These are phyloP conservation scores for Asterochloris sp. DNA, from an alignment of 139 green algal genomes.

Conservation along the genomic window DNA sequence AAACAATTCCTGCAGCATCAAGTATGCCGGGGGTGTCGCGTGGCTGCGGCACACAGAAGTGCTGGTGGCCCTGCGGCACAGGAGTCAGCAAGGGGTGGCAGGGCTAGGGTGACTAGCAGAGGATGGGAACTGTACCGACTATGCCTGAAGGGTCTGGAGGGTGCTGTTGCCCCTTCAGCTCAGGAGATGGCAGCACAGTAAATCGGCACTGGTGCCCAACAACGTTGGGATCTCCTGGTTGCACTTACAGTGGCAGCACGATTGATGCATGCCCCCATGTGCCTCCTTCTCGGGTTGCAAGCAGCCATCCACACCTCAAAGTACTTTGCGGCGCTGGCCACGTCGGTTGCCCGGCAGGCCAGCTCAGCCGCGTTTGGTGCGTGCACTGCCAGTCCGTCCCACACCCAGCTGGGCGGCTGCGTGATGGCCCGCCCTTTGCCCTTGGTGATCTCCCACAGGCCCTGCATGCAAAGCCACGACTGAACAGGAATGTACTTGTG, in stretches of 20 bases:
- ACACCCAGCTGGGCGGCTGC: constrained; percentile 18
- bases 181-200: neutral
- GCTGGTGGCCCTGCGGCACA: neutral
- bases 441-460: constrained; percentile 23
- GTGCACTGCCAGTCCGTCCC: constrained; percentile 25
- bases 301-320: constrained; percentile 17
- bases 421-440: constrained; percentile 8
- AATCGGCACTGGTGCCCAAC: neutral
- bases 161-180: neutral
- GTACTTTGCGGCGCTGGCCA: constrained; percentile 20
- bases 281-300: neutral
- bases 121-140: neutral
- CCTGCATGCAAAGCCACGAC: neutral
- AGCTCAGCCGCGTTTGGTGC: constrained; percentile 25
- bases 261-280: neutral
- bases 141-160: neutral
- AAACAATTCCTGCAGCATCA: neutral
- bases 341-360: constrained; percentile 13
- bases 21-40: neutral
- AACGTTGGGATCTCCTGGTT: neutral
- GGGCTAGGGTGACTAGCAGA: too few species aligned
- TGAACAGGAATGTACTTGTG: too few species aligned
- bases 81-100: too few species aligned
- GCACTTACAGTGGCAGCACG: neutral
- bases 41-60: neutral